phyloP scores from a whole-genome alignment of 2,329 filamentous ascomycete species.

The Dendryphion nanum region DNA sequence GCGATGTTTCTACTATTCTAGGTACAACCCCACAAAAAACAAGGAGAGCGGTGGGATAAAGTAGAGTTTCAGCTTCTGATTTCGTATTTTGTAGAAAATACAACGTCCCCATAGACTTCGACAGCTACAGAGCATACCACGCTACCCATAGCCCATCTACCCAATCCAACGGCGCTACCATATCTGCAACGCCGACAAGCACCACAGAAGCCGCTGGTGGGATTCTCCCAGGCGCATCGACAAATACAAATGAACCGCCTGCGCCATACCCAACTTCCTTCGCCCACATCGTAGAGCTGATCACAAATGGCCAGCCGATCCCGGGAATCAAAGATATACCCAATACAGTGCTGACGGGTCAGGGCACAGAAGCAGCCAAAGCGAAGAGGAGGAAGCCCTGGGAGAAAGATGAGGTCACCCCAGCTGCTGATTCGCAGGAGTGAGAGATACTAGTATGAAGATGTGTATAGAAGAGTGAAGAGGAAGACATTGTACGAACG shows the following conservation, averaged over 20 bases:
- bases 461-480: no score
- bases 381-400: slow-evolving; percentile 69
- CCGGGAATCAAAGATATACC: slow-evolving; percentile 88
- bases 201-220: slow-evolving; percentile 14
- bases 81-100: slow-evolving; percentile 34
- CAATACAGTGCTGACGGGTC: slow-evolving; percentile 69
- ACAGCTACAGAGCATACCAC: slow-evolving; percentile 64
- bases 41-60: neutral
- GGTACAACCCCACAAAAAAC: no score
- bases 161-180: slow-evolving; percentile 9
- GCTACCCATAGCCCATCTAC: neutral
- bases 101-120: slow-evolving; percentile 60
- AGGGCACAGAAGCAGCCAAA: slow-evolving; percentile 58
- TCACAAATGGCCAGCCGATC: slow-evolving; percentile 77
- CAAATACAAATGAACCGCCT: slow-evolving; percentile 35
- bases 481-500: no score
- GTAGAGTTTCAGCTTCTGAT: no score
- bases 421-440: no score
- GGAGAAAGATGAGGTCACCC: slow-evolving; percentile 60
- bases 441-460: no score
- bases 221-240: slow-evolving; percentile 21
- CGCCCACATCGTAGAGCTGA: slow-evolving; percentile 79
- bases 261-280: slow-evolving; percentile 81
- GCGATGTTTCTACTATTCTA: slow-evolving; percentile 67
- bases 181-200: slow-evolving; percentile 9